Conservation (phyloP, 495 filamentous ascomycete species). For the Glarea lozoyensis region DNA sequence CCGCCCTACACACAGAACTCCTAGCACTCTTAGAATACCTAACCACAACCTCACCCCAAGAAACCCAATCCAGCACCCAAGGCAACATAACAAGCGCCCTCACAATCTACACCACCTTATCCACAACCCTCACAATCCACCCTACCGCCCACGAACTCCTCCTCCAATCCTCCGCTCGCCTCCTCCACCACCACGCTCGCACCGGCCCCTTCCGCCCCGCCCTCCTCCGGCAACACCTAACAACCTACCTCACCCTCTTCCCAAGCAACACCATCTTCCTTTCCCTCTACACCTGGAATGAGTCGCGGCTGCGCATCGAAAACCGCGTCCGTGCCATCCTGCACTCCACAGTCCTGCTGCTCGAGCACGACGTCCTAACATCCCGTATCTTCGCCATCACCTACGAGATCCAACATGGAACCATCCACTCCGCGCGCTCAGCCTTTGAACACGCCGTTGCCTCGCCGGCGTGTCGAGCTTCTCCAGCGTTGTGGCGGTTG, state of each 20-base stretch:
- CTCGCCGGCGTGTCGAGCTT: constrained; percentile 24
- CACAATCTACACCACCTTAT: constrained; percentile 26
- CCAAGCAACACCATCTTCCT: constrained; percentile 76
- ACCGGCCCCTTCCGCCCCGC: constrained; percentile 54
- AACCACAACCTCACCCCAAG: constrained; percentile 24
- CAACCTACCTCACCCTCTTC: constrained; percentile 49
- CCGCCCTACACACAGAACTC: constrained; percentile 47
- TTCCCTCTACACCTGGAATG: constrained; percentile 60
- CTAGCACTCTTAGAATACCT: constrained; percentile 59
- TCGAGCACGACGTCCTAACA: constrained; percentile 35
- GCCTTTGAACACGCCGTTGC: constrained; percentile 64
- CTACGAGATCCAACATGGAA: constrained; percentile 52
- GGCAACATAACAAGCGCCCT: constrained; percentile 44
- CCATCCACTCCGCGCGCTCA: constrained; percentile 48
- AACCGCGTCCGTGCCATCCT: constrained; percentile 61
- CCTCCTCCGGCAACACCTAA: constrained; percentile 49
- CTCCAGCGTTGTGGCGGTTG: constrained; percentile 52
- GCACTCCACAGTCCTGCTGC: constrained; percentile 32
- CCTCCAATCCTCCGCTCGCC: constrained; percentile 55
- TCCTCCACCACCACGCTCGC: constrained; percentile 59
- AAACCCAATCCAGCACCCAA: constrained; percentile 27
- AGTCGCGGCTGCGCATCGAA: constrained; percentile 56
- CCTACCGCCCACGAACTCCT: constrained; percentile 40
- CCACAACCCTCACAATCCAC: constrained; percentile 14
- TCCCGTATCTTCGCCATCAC: constrained; percentile 60